phyloP scores from a whole-genome alignment of 2,329 filamentous ascomycete species.

The Juglanconis oblonga region DNA sequence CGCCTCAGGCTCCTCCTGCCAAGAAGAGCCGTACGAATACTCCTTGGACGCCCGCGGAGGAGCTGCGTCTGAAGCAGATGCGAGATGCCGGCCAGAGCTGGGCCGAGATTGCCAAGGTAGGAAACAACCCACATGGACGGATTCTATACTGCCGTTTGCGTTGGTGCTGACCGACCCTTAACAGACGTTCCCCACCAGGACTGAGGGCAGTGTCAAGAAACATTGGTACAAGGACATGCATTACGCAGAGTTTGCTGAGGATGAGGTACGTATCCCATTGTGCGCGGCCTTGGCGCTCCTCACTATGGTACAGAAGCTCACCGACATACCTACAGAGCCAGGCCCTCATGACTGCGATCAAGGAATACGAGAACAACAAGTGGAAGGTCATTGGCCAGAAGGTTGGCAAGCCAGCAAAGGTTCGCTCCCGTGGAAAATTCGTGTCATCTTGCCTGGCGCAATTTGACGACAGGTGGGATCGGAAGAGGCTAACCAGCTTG shows the following conservation, averaged over 20 bases:
- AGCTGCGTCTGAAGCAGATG: slow-evolving; percentile 90
- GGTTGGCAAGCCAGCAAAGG: slow-evolving; percentile 96
- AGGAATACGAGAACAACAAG: slow-evolving; percentile 97
- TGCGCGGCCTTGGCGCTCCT: neutral
- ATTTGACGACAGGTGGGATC: slow-evolving; percentile 66
- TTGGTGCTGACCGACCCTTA: slow-evolving; percentile 16
- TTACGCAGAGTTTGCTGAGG: slow-evolving; percentile 96
- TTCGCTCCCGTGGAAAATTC: slow-evolving; percentile 33
- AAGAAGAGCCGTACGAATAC: slow-evolving; percentile 99
- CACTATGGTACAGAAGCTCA: slow-evolving; percentile 2
- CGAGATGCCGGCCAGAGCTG: slow-evolving; percentile 89
- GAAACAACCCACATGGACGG: slow-evolving; percentile 19
- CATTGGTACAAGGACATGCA: slow-evolving; percentile 99
- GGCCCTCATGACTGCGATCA: slow-evolving; percentile 86
- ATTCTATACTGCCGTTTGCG: no score
- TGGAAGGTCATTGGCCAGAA: slow-evolving; percentile 98
- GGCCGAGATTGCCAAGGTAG: slow-evolving; percentile 96
- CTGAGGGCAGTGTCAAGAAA: slow-evolving; percentile 98
- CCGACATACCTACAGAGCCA: slow-evolving; percentile 53
- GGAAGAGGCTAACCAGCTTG: slow-evolving; percentile 93
- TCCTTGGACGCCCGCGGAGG: slow-evolving; percentile 93
- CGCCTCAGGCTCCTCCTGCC: slow-evolving; percentile 50
- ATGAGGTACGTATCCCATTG: slow-evolving; percentile 66
- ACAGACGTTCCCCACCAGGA: slow-evolving; percentile 86
- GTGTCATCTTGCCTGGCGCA: no score